A percentile compares a stretch with the other conserved stretches of the same genome.
Evolutionary conservation across 768 basidiomycete genomes (phyloP).

Genomic region (Leccinum olivaceopallidum): DNA sequence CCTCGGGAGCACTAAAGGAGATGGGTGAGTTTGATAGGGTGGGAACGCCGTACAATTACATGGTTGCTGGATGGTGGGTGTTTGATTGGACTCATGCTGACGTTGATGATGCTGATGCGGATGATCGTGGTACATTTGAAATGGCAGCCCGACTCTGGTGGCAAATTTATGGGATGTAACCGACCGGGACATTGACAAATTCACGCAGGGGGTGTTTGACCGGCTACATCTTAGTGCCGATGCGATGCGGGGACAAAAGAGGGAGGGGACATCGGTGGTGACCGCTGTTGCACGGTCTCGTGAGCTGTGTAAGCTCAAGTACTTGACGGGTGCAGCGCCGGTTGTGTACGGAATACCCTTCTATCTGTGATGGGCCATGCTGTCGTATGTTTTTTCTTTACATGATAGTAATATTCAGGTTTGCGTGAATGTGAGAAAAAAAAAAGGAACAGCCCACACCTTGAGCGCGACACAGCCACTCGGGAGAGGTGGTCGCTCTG

Average conservation of each 20-base stretch:
- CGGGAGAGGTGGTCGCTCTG: constrained; percentile 8
- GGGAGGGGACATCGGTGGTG: constrained; percentile 50
- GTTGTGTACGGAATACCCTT: constrained; percentile 97
- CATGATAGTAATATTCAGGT: background rate
- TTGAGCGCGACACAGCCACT: constrained; percentile 12
- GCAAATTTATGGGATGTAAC: constrained; percentile 99
- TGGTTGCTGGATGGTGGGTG: constrained; percentile 95
- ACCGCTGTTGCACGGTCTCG: constrained; percentile 79
- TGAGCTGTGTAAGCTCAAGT: constrained; percentile 84
- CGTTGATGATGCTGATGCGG: background rate
- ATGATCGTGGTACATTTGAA: background rate
- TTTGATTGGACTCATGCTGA: background rate
- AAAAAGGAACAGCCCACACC: background rate
- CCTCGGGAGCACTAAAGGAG: constrained; percentile 82
- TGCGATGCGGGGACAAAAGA: constrained; percentile 13
- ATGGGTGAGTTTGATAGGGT: constrained; percentile 94
- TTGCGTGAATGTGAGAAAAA: background rate
- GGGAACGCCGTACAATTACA: constrained; percentile 93
- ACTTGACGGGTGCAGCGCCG: constrained; percentile 92
- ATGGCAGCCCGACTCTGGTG: constrained; percentile 78
- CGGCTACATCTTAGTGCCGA: constrained; percentile 53
- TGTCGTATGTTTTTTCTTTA: background rate
- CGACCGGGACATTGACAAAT: constrained; percentile 94
- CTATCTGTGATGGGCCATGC: constrained; percentile 49
- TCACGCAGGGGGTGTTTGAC: constrained; percentile 82